A percentile compares a stretch with the other conserved stretches of the same genome.
Conservation (phyloP, 495 filamentous ascomycete genomes). For the Talaromyces ruber region DNA sequence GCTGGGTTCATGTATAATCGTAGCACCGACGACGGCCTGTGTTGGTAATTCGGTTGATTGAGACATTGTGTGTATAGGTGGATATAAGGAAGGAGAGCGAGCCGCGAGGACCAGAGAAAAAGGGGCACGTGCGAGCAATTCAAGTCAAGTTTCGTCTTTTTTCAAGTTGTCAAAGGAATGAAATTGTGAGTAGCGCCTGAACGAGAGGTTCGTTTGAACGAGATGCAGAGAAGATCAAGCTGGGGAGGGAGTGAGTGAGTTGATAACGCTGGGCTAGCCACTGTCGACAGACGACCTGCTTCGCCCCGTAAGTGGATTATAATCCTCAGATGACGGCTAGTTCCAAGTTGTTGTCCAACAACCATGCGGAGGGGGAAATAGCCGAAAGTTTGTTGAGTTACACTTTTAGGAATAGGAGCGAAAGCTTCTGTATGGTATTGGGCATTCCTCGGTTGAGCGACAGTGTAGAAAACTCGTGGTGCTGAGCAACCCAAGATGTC, state of each 20-base stretch:
- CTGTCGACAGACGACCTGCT: neutral
- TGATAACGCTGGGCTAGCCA: neutral
- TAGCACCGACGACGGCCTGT: neutral
- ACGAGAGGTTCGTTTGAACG: neutral
- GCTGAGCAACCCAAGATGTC: neutral
- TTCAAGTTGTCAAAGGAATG: neutral
- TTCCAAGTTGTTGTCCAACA: neutral
- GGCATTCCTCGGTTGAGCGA: neutral
- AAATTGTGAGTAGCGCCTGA: neutral
- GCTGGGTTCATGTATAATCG: neutral
- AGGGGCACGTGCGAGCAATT: neutral
- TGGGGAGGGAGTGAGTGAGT: neutral
- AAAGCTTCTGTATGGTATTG: neutral
- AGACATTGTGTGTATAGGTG: neutral
- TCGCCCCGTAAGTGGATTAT: neutral
- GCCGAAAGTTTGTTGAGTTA: neutral
- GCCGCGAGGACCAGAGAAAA: neutral
- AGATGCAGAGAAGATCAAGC: neutral
- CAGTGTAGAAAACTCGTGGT: neutral
- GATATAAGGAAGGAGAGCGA: neutral
- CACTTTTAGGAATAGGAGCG: neutral
- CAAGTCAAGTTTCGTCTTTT: neutral
- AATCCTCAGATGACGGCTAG: neutral
- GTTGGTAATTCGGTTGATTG: neutral
- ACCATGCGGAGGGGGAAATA: neutral